A percentile compares a stretch with the other conserved stretches of the same genome.
Evolutionary conservation across 306 rosid genomes (phyloP).

Genomic region (Neltuma alba): DNA sequence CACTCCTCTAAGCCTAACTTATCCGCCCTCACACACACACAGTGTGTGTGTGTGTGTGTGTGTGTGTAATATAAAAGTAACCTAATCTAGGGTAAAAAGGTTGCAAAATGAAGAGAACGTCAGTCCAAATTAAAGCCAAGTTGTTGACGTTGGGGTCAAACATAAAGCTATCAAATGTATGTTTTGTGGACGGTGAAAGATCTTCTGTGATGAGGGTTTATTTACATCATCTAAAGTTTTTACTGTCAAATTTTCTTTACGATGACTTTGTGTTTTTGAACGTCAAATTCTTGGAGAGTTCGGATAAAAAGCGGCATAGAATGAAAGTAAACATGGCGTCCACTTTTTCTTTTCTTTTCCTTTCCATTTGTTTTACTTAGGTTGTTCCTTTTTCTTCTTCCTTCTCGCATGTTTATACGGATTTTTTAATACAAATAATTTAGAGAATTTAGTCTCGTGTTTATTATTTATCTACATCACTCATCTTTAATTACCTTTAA

Average conservation of each 20-base stretch:
- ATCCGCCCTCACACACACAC: background rate
- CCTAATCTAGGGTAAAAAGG: background rate
- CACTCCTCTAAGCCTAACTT: background rate
- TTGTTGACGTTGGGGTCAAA: slow-evolving; percentile 3
- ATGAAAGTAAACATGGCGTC: background rate
- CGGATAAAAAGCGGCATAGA: background rate
- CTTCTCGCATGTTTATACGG: background rate
- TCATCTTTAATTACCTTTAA: background rate
- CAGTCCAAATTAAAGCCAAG: background rate
- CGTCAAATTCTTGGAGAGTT: background rate
- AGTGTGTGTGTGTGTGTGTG: no score
- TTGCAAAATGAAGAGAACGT: background rate
- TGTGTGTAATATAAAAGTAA: no score
- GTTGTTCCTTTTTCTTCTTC: background rate
- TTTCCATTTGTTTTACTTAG: no score
- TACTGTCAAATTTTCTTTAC: background rate
- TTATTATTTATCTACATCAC: background rate
- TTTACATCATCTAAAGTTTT: background rate
- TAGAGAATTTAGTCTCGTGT: background rate
- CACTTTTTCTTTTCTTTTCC: background rate
- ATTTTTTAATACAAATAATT: background rate
- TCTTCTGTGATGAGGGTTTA: background rate
- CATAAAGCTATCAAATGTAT: background rate
- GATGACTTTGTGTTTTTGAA: background rate
- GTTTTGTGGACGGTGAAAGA: background rate